Base-by-base conservation (phyloP, 441 rosid species). In the Gossypium lobatum region DNA sequence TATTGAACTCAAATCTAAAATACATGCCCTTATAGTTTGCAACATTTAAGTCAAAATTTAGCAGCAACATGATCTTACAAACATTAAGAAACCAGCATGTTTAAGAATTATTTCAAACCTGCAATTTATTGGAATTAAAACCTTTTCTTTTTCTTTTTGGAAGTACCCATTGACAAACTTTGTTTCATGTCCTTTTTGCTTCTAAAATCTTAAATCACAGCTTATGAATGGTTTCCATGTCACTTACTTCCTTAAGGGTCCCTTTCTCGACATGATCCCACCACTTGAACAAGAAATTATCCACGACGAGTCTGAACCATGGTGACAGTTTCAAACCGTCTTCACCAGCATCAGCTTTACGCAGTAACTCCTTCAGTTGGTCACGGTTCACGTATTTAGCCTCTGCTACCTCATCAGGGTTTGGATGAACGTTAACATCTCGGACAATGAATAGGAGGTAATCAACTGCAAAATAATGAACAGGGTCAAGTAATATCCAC, bases 291-390 rank as follows among this genome's bases (percentile, higher is more conserved):
- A 95, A 78, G 87, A 92, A 95, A 79, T 92, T 92, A 72, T 92
- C 96, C 37, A 88, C 94, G 9, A 93, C 91, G n/a, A 95, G 84
- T 77, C 97, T 88, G 83, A 93, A 93, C 99, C 98, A 93, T 2
- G 99, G 98, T 7, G 97, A 90, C 72, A 95, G 79, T 82, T 88
- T 91, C 84, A 95, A 73, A 20, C 89, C 93, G 13, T 79, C 97
- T 76, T 95, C 97, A 10, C 96, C 95, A 0, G 89, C 90, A 78
- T 95, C 98, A 3, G 90, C 91, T 83, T 92, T 93, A 81, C 87
- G 87, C 84, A 95, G 59, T 54, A 95, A 82, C 86, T 91, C 99
- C 76, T 85, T 91, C 65, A 95, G 71, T 78, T 90, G 78, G 5
- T 93, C 99, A 21, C 80, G 87, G 80, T 83, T 88, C 74, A 93